Evolutionary conservation across 176 grass and related monocot genomes (phyloP).

Genomic region (Aegilops tauschii): DNA sequence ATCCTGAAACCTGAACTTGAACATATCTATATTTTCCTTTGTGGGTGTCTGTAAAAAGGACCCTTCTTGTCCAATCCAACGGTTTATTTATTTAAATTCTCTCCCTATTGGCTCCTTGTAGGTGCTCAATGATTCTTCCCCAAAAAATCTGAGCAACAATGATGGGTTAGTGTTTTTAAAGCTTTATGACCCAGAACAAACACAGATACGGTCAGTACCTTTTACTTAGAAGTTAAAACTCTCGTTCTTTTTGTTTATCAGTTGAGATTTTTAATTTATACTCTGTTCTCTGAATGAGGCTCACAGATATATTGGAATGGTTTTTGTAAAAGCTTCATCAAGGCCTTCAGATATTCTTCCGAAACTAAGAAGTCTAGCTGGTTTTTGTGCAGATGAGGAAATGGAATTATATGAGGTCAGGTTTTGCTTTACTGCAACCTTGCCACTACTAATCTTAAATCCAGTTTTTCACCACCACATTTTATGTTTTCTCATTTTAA

Average conservation of each 20-base stretch:
- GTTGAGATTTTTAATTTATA: background rate
- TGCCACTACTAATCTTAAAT: background rate
- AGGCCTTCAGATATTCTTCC: constrained; percentile 33
- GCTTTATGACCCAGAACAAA: constrained; percentile 42
- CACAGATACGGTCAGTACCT: constrained; percentile 27
- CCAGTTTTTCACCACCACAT: background rate
- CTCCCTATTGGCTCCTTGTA: background rate
- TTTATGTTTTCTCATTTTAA: background rate
- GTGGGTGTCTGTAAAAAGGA: background rate
- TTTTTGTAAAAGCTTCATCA: constrained; percentile 30
- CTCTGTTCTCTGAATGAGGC: background rate
- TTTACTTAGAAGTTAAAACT: background rate
- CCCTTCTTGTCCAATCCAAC: background rate
- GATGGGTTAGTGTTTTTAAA: constrained; percentile 47
- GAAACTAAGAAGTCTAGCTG: constrained; percentile 44
- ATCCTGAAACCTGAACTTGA: constrained; percentile 13
- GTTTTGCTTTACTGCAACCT: background rate
- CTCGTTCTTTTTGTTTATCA: background rate
- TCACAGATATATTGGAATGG: constrained; percentile 37
- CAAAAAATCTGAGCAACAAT: background rate
- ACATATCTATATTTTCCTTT: background rate
- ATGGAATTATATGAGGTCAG: constrained; percentile 43
- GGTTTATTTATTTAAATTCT: background rate
- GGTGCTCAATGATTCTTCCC: background rate
- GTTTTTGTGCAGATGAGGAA: constrained; percentile 14